Percentiles rank a stretch among this genome's conserved stretches.
Evolutionary conservation across 129 eudicot species (phyloP).

Genomic region (Mikania micrantha): DNA sequence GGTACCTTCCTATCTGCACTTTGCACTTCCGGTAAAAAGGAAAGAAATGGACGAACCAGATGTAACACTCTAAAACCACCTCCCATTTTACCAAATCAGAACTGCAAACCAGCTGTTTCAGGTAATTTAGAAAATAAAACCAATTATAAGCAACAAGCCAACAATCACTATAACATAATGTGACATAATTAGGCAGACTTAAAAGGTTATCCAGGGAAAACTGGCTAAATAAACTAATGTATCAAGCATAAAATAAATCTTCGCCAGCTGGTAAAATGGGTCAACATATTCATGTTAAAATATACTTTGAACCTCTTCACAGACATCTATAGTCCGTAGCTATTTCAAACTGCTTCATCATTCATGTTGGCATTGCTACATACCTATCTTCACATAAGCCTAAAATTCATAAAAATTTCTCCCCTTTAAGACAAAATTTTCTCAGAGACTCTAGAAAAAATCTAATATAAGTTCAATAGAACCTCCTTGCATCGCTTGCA

Average conservation of each 20-base stretch:
- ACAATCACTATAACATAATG: not conserved
- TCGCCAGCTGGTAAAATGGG: not conserved
- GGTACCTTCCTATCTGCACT: constrained; percentile 55
- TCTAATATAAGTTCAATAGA: not conserved
- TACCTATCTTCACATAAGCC: not conserved
- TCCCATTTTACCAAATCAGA: constrained; percentile 30
- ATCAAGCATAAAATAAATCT: not conserved
- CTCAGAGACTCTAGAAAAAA: not conserved
- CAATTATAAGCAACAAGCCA: constrained; percentile 6
- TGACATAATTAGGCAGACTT: not conserved
- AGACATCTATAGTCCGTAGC: not conserved
- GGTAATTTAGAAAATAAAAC: not conserved
- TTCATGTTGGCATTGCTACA: not conserved
- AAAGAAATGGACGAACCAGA: constrained; percentile 48
- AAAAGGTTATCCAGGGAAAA: not conserved
- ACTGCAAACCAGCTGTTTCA: constrained; percentile 10
- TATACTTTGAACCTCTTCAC: not conserved
- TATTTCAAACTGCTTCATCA: not conserved
- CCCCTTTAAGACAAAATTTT: not conserved
- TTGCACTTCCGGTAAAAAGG: constrained; percentile 45
- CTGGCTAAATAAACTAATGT: not conserved
- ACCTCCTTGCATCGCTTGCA: not conserved
- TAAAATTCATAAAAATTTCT: not conserved
- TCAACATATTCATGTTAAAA: too few species aligned
- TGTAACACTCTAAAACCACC: constrained; percentile 54